phyloP scores from a whole-genome alignment of 2,329 filamentous ascomycete species.

The Xylariales sp. region DNA sequence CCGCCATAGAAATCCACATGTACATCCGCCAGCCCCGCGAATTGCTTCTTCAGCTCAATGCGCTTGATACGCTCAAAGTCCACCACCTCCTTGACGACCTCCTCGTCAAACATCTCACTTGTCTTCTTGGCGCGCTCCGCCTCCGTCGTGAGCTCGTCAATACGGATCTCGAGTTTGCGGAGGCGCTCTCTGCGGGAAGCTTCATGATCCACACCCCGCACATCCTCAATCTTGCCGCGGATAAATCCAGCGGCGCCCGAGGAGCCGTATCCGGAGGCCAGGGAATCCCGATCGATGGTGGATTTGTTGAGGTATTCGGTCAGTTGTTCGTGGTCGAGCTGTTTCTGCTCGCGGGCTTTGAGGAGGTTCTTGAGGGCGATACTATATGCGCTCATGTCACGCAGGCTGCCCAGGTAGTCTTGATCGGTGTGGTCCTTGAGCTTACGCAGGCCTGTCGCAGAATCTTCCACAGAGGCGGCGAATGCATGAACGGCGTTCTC shows the following conservation, averaged over 20 bases:
- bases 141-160: constrained; percentile 84
- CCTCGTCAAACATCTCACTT: constrained; percentile 90
- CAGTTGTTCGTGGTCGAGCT: constrained; percentile 93
- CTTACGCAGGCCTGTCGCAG: constrained; percentile 69
- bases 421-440: constrained; percentile 91
- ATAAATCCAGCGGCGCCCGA: constrained; percentile 78
- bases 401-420: constrained; percentile 86
- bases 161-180: constrained; percentile 85
- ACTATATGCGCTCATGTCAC: constrained; percentile 95
- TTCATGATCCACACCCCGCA: constrained; percentile 94
- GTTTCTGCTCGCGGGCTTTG: constrained; percentile 93
- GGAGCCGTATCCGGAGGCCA: constrained; percentile 55
- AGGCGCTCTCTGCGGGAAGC: constrained; percentile 81
- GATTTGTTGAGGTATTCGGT: constrained; percentile 95
- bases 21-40: constrained; percentile 77
- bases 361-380: constrained; percentile 80
- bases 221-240: constrained; percentile 91
- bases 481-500: constrained; percentile 81
- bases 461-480: constrained; percentile 79
- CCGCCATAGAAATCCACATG: constrained; percentile 83
- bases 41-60: constrained; percentile 81
- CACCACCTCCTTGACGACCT: constrained; percentile 85
- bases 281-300: constrained; percentile 76
- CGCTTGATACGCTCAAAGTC: constrained; percentile 98
- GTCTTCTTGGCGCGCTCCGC: constrained; percentile 84